Evolutionary conservation across 257 asterid species (phyloP), one percentile per base, ranked within the genome.

Genomic region (Gardenia jasminoides): DNA sequence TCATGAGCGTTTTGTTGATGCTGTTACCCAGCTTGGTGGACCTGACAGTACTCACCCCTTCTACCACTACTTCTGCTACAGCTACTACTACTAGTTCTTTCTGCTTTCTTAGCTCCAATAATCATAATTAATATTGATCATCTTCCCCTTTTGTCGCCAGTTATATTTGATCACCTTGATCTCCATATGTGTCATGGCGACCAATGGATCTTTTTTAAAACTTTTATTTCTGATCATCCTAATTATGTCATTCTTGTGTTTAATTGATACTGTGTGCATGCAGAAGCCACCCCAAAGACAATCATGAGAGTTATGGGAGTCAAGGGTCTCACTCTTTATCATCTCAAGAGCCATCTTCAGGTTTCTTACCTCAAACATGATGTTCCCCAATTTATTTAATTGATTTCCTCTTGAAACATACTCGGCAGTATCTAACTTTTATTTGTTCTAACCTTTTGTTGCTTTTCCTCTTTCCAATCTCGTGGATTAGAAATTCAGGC

Each of bases 261-360:
- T 4, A 54, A 54, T 19, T 54, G 3, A 19, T 54, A 36, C 41
- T 36, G n/a, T 68, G 16, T 30, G 62, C 22, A 17, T 85, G 79
- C 68, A 96, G 99, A 96, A 91, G 99, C 99, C 62, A 96, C 99
- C 16, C 99, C 99, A 8, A 96, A 96, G 89, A 96, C 97, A 15
- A 93, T 96, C 87, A 93, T 93, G 98, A 86, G 98, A 77, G 99
- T 91, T 76, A 96, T 96, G 99, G 99, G 97, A 70, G 97, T 96
- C 47, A 93, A 92, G 86, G 98, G 99, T 28, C 92, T 96, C 44
- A 96, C 98, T 10, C 97, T 96, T 48, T 96, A 96, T 88, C 99
- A 96, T 91, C 98, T 96, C 90, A 96, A 96, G 93, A 96, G 99
- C 89, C 99, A 96, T 82, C 98, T 96, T 74, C 99, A 96, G 98